phyloP scores from a whole-genome alignment of 2,329 filamentous ascomycete species.

The Ophiostoma quercus region DNA sequence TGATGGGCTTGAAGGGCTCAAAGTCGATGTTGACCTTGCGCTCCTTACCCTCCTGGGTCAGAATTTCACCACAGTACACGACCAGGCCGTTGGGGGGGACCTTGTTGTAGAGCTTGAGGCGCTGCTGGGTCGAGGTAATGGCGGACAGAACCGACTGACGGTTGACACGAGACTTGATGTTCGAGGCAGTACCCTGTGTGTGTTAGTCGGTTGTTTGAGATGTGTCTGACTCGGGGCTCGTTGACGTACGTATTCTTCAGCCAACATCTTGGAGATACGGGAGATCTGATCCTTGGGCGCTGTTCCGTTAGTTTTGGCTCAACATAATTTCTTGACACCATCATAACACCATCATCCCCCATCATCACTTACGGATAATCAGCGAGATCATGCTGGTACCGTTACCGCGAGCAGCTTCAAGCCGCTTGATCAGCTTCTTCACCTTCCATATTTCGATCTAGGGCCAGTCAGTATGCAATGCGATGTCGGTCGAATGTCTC shows the following conservation, averaged over 20 bases:
- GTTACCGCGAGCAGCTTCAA: slow-evolving; percentile 95
- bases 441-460: slow-evolving; percentile 89
- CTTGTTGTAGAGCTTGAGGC: slow-evolving; percentile 98
- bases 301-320: slow-evolving; percentile 14
- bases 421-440: slow-evolving; percentile 98
- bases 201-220: slow-evolving; percentile 26
- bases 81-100: slow-evolving; percentile 96
- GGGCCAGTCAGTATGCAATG: slow-evolving; percentile 21
- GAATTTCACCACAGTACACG: slow-evolving; percentile 99
- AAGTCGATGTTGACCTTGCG: slow-evolving; percentile 99
- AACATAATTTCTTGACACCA: slow-evolving; percentile 25
- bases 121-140: slow-evolving; percentile 98
- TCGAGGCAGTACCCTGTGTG: slow-evolving; percentile 83
- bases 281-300: slow-evolving; percentile 93
- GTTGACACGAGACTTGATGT: slow-evolving; percentile 99
- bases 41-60: slow-evolving; percentile 97
- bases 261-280: slow-evolving; percentile 97
- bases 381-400: slow-evolving; percentile 99
- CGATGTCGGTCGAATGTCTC: background rate
- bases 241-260: slow-evolving; percentile 89
- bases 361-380: slow-evolving; percentile 68
- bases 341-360: background rate
- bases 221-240: background rate
- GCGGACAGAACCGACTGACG: slow-evolving; percentile 95
- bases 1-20: slow-evolving; percentile 99